Base-by-base conservation (phyloP, 306 rosid species). In the Macrotyloma uniflorum region DNA sequence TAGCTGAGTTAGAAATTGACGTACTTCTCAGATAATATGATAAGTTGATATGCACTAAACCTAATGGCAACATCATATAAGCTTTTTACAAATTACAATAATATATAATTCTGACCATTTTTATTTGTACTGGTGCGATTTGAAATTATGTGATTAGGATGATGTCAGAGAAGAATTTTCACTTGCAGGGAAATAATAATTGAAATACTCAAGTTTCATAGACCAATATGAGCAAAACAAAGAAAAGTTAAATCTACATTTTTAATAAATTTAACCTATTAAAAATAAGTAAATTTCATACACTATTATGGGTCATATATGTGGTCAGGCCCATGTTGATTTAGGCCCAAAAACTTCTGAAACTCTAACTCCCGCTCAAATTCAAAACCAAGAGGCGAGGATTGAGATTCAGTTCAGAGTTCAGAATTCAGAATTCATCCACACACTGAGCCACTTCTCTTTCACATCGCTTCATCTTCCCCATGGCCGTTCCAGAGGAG, bases 301-400 rank as follows among this genome's bases (percentile, higher is more conserved):
- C n/a, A n/a, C n/a, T n/a, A n/a, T n/a, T n/a, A n/a, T n/a, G n/a
- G n/a, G n/a, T n/a, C n/a, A n/a, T n/a, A n/a, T n/a, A n/a, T n/a
- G n/a, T n/a, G n/a, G 20, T 40, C 1, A 10, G 19, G 76, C 76
- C 64, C 30, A n/a, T 22, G 46, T 19, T 12, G 1, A 78, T 3
- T 10, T 10, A 61, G 76, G 80, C 70, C 77, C 77, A 35, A 35
- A 38, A 23, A 8, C 5, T 0, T 46, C 5, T 14, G 0, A 24
- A 76, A 33, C 38, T 12, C 13, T 0, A 23, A 10, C 55, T 77
- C 83, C 83, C 94, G 94, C 93, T 85, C 85, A 79, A 85, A 83
- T 91, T 91, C 89, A 75, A 89, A 80, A 36, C 24, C 36, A 43
- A 50, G 66, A 74, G 16, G 9, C 9, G 18, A 79, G n/a, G 38